A percentile compares a stretch with the other conserved stretches of the same genome.
These are phyloP conservation scores for Cystobasidiaceae sp. DNA, from an alignment of 1,284 basidiomycete genomes.

Conservation along the genomic window DNA sequence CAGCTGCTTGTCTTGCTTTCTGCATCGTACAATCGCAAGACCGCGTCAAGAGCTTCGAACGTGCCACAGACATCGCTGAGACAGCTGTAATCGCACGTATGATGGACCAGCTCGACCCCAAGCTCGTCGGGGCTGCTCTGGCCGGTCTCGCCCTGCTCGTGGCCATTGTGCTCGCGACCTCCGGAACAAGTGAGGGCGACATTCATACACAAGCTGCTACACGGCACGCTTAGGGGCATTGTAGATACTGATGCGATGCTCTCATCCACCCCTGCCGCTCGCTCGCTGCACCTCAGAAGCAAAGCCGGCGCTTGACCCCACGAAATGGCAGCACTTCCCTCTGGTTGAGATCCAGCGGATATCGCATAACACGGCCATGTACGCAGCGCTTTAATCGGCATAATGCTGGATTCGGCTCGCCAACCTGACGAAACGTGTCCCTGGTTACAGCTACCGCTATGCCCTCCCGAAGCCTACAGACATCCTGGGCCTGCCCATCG, in stretches of 20 bases:
- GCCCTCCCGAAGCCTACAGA: conserved; percentile 66
- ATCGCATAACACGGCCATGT: conserved; percentile 95
- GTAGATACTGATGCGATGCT: too few species aligned
- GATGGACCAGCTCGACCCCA: conserved; percentile 17
- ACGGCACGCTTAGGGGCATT: too few species aligned
- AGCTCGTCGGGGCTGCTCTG: conserved; percentile 35
- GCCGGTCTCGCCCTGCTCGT: conserved; percentile 34
- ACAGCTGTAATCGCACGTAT: too few species aligned
- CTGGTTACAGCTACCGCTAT: conserved; percentile 86
- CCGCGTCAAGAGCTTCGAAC: too few species aligned
- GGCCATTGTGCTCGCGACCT: conserved; percentile 27
- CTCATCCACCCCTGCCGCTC: too few species aligned
- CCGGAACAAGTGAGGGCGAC: conserved; percentile 26
- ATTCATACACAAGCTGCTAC: too few species aligned
- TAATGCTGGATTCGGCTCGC: too few species aligned
- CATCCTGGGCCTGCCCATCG: conserved; percentile 86
- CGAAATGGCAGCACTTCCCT: conserved; percentile 73
- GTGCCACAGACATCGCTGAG: too few species aligned
- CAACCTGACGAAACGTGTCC: too few species aligned
- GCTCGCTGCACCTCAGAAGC: background rate
- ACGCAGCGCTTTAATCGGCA: too few species aligned
- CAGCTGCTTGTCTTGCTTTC: too few species aligned
- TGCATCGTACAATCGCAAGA: too few species aligned
- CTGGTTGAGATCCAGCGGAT: conserved; percentile 74
- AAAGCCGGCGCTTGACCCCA: conserved; percentile 56